Percentiles rank a stretch among this genome's conserved stretches.
Evolutionary conservation across 2,329 filamentous ascomycete species (phyloP).

Genomic region (Alternaria sp.): DNA sequence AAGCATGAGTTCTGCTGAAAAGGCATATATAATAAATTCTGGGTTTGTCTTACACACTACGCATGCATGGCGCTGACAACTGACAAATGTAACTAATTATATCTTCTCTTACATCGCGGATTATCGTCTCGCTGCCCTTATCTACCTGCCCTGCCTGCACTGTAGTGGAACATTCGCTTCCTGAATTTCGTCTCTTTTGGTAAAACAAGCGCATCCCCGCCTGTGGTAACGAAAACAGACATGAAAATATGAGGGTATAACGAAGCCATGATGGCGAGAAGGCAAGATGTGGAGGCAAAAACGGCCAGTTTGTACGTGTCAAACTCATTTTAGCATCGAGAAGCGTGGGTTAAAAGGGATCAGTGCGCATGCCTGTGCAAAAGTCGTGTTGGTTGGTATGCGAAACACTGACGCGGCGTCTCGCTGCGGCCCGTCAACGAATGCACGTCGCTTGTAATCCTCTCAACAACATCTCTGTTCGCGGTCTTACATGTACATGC

Average conservation of each 20-base stretch:
- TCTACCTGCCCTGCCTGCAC: constrained; percentile 23
- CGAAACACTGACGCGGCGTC: constrained; percentile 16
- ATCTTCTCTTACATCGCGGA: constrained; percentile 1
- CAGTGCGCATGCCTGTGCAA: not conserved
- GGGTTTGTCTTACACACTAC: not conserved
- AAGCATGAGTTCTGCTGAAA: not conserved
- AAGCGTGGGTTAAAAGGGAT: not conserved
- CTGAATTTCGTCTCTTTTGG: constrained; percentile 13
- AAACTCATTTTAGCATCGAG: not conserved
- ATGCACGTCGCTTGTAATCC: constrained; percentile 10
- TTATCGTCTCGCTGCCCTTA: constrained; percentile 28
- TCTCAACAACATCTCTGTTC: constrained; percentile 12
- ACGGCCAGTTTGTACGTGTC: not conserved
- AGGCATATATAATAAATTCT: not conserved
- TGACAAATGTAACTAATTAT: constrained; percentile 10
- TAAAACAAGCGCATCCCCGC: constrained; percentile 13
- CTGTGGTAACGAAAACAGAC: constrained; percentile 31
- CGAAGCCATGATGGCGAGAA: not conserved
- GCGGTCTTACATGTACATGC: constrained; percentile 13
- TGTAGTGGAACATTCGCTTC: constrained; percentile 21
- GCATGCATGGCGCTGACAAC: constrained; percentile 7
- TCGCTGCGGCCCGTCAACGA: constrained; percentile 11
- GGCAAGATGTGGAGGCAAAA: not conserved
- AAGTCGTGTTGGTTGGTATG: not conserved
- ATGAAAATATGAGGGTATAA: not conserved